phyloP scores from a whole-genome alignment of 768 basidiomycete genomes.

The Lentinula raphanica region DNA sequence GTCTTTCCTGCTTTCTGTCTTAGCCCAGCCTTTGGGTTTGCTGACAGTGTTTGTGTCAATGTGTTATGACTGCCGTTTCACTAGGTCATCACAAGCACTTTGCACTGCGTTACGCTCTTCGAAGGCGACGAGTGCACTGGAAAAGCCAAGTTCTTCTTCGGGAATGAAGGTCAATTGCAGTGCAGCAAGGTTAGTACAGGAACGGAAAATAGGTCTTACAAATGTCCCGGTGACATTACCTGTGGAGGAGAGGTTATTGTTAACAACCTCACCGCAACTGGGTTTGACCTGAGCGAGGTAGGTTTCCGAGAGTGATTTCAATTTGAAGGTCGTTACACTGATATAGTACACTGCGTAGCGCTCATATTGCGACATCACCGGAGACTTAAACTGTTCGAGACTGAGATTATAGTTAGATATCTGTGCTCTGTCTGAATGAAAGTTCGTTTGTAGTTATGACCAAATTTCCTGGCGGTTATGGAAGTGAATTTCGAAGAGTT shows the following conservation, averaged over 20 bases:
- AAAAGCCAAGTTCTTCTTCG: neutral
- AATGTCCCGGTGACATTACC: neutral
- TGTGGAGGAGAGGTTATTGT: neutral
- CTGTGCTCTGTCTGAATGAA: too few relatives aligned
- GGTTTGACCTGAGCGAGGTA: neutral
- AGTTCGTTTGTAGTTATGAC: too few relatives aligned
- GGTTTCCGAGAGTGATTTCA: too few relatives aligned
- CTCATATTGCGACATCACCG: too few relatives aligned
- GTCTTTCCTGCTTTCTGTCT: neutral
- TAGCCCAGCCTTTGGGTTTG: too few relatives aligned
- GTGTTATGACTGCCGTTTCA: too few relatives aligned
- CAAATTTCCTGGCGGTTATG: too few relatives aligned
- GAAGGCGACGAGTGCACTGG: neutral
- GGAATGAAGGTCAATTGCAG: neutral
- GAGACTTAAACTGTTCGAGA: too few relatives aligned
- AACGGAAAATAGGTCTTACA: neutral
- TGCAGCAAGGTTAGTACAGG: neutral
- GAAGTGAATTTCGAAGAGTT: too few relatives aligned
- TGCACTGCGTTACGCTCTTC: neutral
- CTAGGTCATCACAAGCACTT: neutral
- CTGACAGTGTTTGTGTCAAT: neutral
- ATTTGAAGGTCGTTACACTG: too few relatives aligned
- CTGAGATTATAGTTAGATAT: too few relatives aligned
- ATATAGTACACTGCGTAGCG: too few relatives aligned
- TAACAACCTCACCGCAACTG: neutral